Conservation (phyloP, 2,329 filamentous ascomycete genomes). For the Aurifilum marmelostoma region DNA sequence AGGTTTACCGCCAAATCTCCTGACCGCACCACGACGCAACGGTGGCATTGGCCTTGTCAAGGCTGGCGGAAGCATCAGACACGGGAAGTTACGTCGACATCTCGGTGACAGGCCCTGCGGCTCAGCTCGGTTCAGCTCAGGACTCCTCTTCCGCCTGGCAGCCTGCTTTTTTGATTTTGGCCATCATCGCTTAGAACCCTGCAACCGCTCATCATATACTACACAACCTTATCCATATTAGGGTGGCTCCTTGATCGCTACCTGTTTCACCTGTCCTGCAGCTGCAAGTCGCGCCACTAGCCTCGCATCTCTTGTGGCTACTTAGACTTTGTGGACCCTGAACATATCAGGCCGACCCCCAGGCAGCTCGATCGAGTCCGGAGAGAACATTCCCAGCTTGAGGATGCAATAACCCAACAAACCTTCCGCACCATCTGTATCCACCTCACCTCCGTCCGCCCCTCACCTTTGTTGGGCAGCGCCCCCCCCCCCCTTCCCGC, state of each 20-base stretch:
- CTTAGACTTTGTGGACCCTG: constrained; percentile 7
- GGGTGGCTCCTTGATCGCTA: background rate
- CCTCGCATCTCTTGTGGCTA: background rate
- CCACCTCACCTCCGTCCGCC: background rate
- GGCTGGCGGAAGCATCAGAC: constrained; percentile 9
- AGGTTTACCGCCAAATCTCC: background rate
- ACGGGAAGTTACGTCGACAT: background rate
- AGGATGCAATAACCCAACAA: constrained; percentile 24
- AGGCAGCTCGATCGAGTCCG: constrained; percentile 7
- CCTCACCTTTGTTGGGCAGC: constrained; percentile 1
- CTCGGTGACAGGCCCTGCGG: background rate
- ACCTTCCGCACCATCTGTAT: background rate
- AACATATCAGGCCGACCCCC: constrained; percentile 18
- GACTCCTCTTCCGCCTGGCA: background rate
- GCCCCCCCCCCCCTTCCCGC: background rate
- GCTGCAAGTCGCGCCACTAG: background rate
- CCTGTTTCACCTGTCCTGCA: constrained; percentile 1
- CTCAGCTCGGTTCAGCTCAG: constrained; percentile 3
- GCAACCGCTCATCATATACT: background rate
- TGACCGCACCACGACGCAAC: background rate
- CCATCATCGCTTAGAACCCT: background rate
- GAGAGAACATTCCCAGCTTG: constrained; percentile 6
- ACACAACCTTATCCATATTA: background rate
- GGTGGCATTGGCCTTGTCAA: background rate
- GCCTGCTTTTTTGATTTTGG: background rate